Percentiles rank a stretch among this genome's conserved stretches.
phyloP scores from a whole-genome alignment of 2,329 filamentous ascomycete species.

The Aspergillus novofumigatus region DNA sequence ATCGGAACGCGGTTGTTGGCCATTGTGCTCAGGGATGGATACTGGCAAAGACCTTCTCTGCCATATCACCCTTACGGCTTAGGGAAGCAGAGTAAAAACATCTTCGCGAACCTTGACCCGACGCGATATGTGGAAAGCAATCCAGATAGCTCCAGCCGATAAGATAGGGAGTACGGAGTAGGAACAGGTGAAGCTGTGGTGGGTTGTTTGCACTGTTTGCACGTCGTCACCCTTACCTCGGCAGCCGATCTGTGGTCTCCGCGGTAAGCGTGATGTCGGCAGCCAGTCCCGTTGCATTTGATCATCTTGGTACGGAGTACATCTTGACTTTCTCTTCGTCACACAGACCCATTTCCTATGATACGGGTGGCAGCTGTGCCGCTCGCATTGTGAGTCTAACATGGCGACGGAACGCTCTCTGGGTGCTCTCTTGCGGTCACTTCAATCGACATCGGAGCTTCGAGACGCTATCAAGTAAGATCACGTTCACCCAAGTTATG shows the following conservation, averaged over 20 bases:
- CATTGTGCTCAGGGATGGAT: conserved; percentile 14
- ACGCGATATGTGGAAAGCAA: not conserved
- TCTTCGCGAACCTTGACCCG: not conserved
- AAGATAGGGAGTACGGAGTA: not conserved
- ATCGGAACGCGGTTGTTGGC: conserved; percentile 45
- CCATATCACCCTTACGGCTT: not conserved
- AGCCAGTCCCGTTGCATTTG: not conserved
- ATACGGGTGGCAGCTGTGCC: not conserved
- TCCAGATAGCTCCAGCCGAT: not conserved
- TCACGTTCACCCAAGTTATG: not conserved
- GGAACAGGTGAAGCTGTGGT: not conserved
- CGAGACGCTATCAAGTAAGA: conserved; percentile 57
- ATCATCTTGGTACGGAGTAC: conserved; percentile 6
- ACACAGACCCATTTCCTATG: conserved; percentile 3
- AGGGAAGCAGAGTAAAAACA: not conserved
- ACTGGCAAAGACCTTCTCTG: not conserved
- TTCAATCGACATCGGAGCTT: conserved; percentile 55
- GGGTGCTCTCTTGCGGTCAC: conserved; percentile 55
- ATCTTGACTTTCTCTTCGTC: not conserved
- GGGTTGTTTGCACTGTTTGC: conserved; percentile 34
- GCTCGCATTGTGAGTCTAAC: not conserved
- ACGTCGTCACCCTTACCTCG: conserved; percentile 23
- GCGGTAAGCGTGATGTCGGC: conserved; percentile 15
- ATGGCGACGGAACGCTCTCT: conserved; percentile 61
- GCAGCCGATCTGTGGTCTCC: conserved; percentile 30